Evolutionary conservation across 768 basidiomycete species (phyloP), one percentile per base, ranked within the genome.

Genomic region (Trametes villosa): DNA sequence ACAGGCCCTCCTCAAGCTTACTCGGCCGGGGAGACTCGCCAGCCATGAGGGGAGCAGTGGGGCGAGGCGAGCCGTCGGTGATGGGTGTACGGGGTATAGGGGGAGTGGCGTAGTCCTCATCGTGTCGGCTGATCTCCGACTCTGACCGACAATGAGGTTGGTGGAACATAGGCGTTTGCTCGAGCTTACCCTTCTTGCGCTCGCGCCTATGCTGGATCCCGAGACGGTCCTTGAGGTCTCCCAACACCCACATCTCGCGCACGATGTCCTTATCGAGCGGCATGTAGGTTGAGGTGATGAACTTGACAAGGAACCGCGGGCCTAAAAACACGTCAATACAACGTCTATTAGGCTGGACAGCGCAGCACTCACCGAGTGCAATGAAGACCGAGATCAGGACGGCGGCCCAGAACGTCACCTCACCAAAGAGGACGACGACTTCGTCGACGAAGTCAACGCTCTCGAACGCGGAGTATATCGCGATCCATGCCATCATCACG

Each of bases 191-290:
- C 47, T 63, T 65, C 68, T 78, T 84, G 33, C 73, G 73, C 50
- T 84, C 86, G 38, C 86, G 83, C 66, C 68, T 58, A 54, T 87
- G 89, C 34, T 77, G 73, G 56, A 94, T 82, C 3, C 92, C 92
- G 4, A 94, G 78, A 40, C 80, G 84, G 63, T 93, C 91, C 71
- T 94, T 94, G 57, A 94, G 79, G 68, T 93, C 86, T 4, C 92
- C 92, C 59, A 73, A 68, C 4, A 94, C 91, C 92, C 91, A 94
- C 84, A 87, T 89, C 78, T 98, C 96, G 29, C 96, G 87, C 9
- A 98, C 80, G 57, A 98, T 87, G 67, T 97, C 92, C 71, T 86
- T 89, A 79, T 98, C 96, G 18, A 87, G 77, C 2, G 96, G 95
- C 48, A 72, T 75, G 68, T 95, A 97, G 0, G 87, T 82, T 1